phyloP scores from a whole-genome alignment of 106 monocot species.

The Dendrobium huoshanense region DNA sequence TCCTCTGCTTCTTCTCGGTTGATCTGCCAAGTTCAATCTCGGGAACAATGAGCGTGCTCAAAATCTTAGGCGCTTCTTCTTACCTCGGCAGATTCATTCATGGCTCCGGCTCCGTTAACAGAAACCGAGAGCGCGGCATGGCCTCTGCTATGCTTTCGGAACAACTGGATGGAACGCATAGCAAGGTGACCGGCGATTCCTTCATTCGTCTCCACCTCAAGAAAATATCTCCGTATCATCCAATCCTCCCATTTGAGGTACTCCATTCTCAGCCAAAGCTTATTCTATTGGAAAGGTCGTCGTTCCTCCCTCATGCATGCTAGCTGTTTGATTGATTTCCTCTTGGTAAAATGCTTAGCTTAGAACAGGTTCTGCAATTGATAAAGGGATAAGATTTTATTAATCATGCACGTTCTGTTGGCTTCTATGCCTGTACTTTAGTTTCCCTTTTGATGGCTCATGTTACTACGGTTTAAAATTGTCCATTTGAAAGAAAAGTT shows the following conservation, averaged over 20 bases:
- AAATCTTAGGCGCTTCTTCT: constrained; percentile 10
- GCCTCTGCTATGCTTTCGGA: constrained; percentile 41
- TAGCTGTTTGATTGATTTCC: constrained; percentile 22
- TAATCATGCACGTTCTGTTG: neutral
- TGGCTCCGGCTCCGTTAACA: neutral
- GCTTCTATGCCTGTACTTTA: neutral
- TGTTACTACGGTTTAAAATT: no score
- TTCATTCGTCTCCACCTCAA: constrained; percentile 90
- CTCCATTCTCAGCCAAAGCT: neutral
- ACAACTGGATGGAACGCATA: constrained; percentile 21
- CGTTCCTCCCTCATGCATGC: constrained; percentile 11
- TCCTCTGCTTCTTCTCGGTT: no score
- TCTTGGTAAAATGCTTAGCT: neutral
- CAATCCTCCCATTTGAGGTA: constrained; percentile 98
- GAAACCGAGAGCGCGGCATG: constrained; percentile 16
- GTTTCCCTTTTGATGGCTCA: no score
- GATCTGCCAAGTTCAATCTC: no score
- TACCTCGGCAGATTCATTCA: neutral
- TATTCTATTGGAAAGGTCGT: neutral
- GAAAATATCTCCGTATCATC: constrained; percentile 77
- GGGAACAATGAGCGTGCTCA: constrained; percentile 12
- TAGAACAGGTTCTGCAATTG: neutral
- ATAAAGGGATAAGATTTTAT: neutral
- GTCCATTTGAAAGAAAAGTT: no score
- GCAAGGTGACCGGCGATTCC: constrained; percentile 51